Conservation (phyloP, 805 yeast species). For the Yamadazyma endophytica region DNA sequence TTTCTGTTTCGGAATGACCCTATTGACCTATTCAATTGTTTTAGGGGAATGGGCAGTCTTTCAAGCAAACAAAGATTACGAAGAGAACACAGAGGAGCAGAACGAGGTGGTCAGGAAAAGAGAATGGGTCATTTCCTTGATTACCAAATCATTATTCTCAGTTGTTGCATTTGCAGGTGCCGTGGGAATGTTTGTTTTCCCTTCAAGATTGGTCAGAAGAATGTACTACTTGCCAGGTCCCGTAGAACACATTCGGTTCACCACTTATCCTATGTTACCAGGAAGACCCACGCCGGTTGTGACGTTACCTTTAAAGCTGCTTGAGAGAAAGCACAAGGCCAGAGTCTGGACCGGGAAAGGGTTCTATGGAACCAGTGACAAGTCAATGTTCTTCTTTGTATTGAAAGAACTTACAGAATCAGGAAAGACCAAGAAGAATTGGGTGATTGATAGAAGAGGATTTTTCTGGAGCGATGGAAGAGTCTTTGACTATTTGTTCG, state of each 20-base stretch:
- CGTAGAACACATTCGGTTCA: constrained; percentile 54
- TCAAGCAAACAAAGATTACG: constrained; percentile 48
- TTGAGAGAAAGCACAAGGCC: constrained; percentile 55
- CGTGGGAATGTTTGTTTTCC: constrained; percentile 38
- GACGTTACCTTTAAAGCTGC: constrained; percentile 55
- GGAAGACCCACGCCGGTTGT: constrained; percentile 72
- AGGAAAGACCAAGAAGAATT: constrained; percentile 41
- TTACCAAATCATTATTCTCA: constrained; percentile 26
- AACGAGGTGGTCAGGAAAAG: constrained; percentile 39
- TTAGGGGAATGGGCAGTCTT: constrained; percentile 53
- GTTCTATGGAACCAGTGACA: constrained; percentile 77
- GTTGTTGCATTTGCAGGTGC: constrained; percentile 25
- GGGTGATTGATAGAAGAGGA: constrained; percentile 81
- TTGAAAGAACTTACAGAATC: constrained; percentile 50
- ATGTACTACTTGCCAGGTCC: constrained; percentile 72
- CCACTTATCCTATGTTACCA: constrained; percentile 74
- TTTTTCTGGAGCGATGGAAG: constrained; percentile 94
- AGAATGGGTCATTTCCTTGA: constrained; percentile 30
- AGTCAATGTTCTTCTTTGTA: constrained; percentile 68
- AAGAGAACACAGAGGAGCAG: constrained; percentile 47
- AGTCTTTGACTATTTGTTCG: constrained; percentile 75
- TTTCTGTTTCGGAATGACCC: constrained; percentile 63
- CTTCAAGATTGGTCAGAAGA: constrained; percentile 68
- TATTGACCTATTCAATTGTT: constrained; percentile 64
- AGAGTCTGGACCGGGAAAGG: constrained; percentile 87